Conservation (phyloP, 2,329 filamentous ascomycete genomes). For the Paecilomyces sp. region DNA sequence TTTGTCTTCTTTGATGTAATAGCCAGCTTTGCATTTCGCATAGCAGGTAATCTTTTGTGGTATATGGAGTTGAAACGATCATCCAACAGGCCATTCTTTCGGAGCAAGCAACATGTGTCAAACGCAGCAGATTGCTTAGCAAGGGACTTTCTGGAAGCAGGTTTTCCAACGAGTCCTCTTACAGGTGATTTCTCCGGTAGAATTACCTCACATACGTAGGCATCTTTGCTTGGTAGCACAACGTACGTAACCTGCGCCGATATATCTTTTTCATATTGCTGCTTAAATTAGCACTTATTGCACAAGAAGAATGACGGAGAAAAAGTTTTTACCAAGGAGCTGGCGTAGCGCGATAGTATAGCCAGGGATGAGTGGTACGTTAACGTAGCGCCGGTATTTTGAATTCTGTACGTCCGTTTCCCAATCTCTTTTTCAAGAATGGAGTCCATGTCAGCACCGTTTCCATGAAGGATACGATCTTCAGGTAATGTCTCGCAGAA, state of each 20-base stretch:
- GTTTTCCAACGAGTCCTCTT: slow-evolving; percentile 55
- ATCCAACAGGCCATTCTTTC: slow-evolving; percentile 61
- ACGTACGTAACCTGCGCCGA: slow-evolving; percentile 52
- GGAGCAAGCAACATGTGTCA: slow-evolving; percentile 65
- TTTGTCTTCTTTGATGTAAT: slow-evolving; percentile 70
- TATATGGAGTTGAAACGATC: slow-evolving; percentile 67
- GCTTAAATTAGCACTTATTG: slow-evolving; percentile 5
- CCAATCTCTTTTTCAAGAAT: slow-evolving; percentile 47
- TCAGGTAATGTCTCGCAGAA: slow-evolving; percentile 71
- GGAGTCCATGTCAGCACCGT: slow-evolving; percentile 50
- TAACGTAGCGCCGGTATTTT: slow-evolving; percentile 65
- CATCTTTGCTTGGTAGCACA: slow-evolving; percentile 47
- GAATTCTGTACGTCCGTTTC: slow-evolving; percentile 53
- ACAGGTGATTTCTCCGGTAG: slow-evolving; percentile 71
- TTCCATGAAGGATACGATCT: slow-evolving; percentile 61
- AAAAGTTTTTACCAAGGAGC: slow-evolving; percentile 50
- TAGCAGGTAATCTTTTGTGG: slow-evolving; percentile 62
- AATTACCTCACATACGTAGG: slow-evolving; percentile 70
- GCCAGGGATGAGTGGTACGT: slow-evolving; percentile 68
- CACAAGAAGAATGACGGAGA: background rate
- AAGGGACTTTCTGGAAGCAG: slow-evolving; percentile 61
- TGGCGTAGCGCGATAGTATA: slow-evolving; percentile 66
- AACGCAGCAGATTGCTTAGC: slow-evolving; percentile 90
- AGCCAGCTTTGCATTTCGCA: slow-evolving; percentile 82
- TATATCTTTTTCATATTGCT: slow-evolving; percentile 43